Percentiles rank a stretch among this genome's conserved stretches.
These are phyloP conservation scores for Aspergillus leporis DNA, from an alignment of 495 filamentous ascomycete species.

Conservation along the genomic window DNA sequence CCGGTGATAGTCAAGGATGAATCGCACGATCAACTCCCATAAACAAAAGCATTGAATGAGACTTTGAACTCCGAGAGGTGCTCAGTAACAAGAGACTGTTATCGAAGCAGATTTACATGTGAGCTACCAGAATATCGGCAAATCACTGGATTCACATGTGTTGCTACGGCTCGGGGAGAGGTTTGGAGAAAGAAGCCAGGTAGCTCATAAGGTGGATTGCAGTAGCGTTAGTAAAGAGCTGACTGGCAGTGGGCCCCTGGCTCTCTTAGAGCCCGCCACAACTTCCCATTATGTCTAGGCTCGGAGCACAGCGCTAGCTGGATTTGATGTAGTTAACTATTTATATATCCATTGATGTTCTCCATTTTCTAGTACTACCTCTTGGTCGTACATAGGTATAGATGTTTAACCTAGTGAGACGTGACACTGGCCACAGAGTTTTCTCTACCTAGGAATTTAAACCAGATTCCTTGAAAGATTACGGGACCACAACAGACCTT, in stretches of 20 bases:
- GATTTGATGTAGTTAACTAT: too few species aligned
- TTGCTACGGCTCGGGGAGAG: not conserved
- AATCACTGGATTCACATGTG: not conserved
- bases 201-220: not conserved
- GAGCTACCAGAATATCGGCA: not conserved
- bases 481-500: too few species aligned
- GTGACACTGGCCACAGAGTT: too few species aligned
- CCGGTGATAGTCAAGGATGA: slow-evolving; percentile 19
- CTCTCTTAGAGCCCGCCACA: not conserved
- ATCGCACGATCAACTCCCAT: slow-evolving; percentile 12
- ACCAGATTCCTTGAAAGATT: too few species aligned
- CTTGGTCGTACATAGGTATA: too few species aligned
- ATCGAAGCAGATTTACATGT: not conserved
- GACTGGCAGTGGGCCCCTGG: too few species aligned
- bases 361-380: too few species aligned
- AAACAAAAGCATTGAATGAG: not conserved
- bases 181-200: too few species aligned
- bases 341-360: too few species aligned
- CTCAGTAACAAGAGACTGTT: not conserved
- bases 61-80: not conserved
- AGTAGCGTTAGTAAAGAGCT: not conserved
- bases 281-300: not conserved
- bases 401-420: too few species aligned
- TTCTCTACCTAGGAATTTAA: too few species aligned
- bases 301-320: not conserved